Base-by-base conservation (phyloP, 2,329 filamentous ascomycete genomes). In the Pestalotiopsis fici region DNA sequence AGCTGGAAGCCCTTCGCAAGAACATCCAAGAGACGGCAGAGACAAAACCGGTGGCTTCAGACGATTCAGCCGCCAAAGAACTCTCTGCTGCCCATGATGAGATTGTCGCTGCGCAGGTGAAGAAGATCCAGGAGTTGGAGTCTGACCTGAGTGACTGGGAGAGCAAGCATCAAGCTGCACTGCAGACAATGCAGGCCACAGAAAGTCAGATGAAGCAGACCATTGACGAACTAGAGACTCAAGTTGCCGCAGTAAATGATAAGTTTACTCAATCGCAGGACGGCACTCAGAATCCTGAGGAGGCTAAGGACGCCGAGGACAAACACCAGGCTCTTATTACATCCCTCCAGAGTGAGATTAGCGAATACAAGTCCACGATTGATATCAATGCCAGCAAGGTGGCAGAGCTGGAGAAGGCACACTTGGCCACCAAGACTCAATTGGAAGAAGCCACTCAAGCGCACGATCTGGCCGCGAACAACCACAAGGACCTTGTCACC, bases 361-460 rank as follows among this genome's bases (percentile, higher is more conserved):
- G 95, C 64, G 90, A 94, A 75, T 94, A 97, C 81, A 95, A 93
- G 80, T 82, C 86, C 3, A 88, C 92, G 47, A 91, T 97, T 73
- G 86, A 87, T 70, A 86, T 83, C 71, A 93, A 95, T 73, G 84
- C 89, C 13, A 77, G 86, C 50, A 93, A 90, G 73, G 90, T 97
- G 35, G 85, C 89, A 3, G 88, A 92, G 71, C 85, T 97, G 15
- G 94, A 97, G 78, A 82, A 90, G 70, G 88, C 91, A 3, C 91
- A 97, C 75, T 79, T 86, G 37, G 85, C 86, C 28, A 87, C 92
- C 63, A 88, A 89, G 73, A 80, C 86, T 59, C 87, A 95, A 73
- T 85, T 97, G 12, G 88, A 93, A 50, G 86, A 91, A 65, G 86
- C 91, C 57, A 84, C 86, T 9, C 85, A 88, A 64, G 85, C 88